Base-by-base conservation (phyloP, 2,329 filamentous ascomycete species). In the Colletotrichum sp. region DNA sequence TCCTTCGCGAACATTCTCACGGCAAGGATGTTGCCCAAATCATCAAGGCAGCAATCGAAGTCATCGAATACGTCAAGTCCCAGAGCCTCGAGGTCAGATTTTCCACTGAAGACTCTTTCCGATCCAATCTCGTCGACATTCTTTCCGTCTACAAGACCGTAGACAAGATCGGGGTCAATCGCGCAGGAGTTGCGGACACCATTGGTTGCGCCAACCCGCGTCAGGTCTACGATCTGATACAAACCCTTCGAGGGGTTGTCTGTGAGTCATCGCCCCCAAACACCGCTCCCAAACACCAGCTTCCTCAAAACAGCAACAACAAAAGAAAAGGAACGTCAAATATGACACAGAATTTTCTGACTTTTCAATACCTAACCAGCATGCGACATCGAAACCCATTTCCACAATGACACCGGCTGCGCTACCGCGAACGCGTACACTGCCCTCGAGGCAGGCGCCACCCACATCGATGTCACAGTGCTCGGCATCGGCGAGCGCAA, bases 331-430 rank as follows among this genome's bases (percentile, higher is more conserved):
- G 5, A 13, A 2, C 10, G 32, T 32, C 30, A 28, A 28, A 28
- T 28, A 28, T 28, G 28, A 28, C 28, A 28, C 28, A 28, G 28
- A 28, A 28, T 30, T 30, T 30, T 30, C 57, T 61, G 6, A 61
- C 57, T 13, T 7, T 15, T 30, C 2, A 12, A 26, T 61, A 3
- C 6, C 6, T 0, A 34, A 24, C 0, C 16, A 61, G 58, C 58
- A 24, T 78, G 74, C 52, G 77, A 77, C 9, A 77, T 77, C 13
- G 76, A 73, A 13, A 73, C 66, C 24, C 66, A 71, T 30, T 95
- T 96, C 91, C 96, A 98, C 90, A 95, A 98, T 84, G 96, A 98
- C 83, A 98, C 96, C 72, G 95, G 95, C 77, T 98, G 96, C 83
- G 94, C 94, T 70, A 94, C 96, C 83, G 95, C 95, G 72, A 98